Base-by-base conservation (phyloP, 2,329 filamentous ascomycete species). In the Fusarium sp. region DNA sequence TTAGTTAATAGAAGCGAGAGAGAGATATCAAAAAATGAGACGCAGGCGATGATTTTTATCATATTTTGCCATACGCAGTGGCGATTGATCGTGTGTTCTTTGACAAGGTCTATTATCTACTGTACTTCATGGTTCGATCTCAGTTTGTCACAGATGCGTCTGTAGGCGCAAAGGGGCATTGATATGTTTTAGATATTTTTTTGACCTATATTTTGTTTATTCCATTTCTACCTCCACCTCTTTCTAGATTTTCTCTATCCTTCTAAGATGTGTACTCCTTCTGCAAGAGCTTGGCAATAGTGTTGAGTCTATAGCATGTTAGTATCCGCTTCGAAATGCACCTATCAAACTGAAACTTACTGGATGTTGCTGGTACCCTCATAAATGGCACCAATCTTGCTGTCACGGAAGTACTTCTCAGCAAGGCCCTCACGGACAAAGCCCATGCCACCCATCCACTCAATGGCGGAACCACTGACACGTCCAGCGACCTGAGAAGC, bases 381-480 rank as follows among this genome's bases (percentile, higher is more conserved):
- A 81, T 98, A 98, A 76, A 98, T 98, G 73, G 94, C 94, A 14
- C 96, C 96, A 79, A 99, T 99, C 91, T 98, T 99, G 87, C 93
- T 96, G 82, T 99, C 96, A 50, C 96, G 88, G 88, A 92, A 99
- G 86, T 92, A 98, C 90, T 99, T 99, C 90, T 99, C 96, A 1
- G 96, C 96, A 65, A 97, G 90, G 0, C 96, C 96, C 82, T 99
- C 96, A 47, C 96, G 87, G 20, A 99, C 96, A 78, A 99, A 99
- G 49, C 96, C 96, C 96, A 99, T 98, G 69, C 96, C 96, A 52
- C 96, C 96, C 95, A 98, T 98, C 96, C 96, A 99, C 85, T 99
- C 96, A 33, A 99, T 90, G 0, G 95, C 96, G 53, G 93, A 88
- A 11, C 95, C 91, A 61, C 92, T 93, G 25, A 99, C 95, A 60